These are phyloP conservation scores for Alternaria burnsii DNA, from an alignment of 2,329 filamentous ascomycete species.

Conservation along the genomic window DNA sequence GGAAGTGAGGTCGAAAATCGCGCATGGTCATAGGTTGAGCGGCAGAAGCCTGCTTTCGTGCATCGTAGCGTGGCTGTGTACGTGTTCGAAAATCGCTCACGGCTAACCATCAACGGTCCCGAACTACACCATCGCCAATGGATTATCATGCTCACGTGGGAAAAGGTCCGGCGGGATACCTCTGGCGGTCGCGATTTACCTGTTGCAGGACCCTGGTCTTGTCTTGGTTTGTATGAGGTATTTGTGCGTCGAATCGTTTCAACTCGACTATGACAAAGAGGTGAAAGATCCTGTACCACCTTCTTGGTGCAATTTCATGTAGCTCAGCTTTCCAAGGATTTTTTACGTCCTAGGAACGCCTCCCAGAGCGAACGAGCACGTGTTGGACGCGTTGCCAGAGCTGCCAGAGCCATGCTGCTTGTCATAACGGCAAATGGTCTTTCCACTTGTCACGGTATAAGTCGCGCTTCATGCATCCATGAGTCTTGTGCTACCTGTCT, in stretches of 20 bases:
- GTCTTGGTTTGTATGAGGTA: slow-evolving; percentile 27
- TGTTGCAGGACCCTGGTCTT: slow-evolving; percentile 17
- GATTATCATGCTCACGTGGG: slow-evolving; percentile 23
- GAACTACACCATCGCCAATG: slow-evolving; percentile 16
- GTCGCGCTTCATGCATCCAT: slow-evolving; percentile 10
- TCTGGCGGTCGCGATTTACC: slow-evolving; percentile 20
- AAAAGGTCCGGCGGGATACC: slow-evolving; percentile 12
- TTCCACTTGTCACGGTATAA: slow-evolving; percentile 17
- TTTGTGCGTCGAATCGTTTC: slow-evolving; percentile 36
- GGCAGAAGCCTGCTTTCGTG: slow-evolving; percentile 11
- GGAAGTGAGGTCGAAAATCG: slow-evolving; percentile 10
- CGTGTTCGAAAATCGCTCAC: slow-evolving; percentile 33
- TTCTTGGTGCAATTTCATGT: slow-evolving; percentile 8
- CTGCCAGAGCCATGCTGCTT: slow-evolving; percentile 13
- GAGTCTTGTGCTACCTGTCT: slow-evolving; percentile 10
- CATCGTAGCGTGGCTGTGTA: slow-evolving; percentile 29
- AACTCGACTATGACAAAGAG: slow-evolving; percentile 13
- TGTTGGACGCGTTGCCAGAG: slow-evolving; percentile 9
- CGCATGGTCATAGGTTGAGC: slow-evolving; percentile 9
- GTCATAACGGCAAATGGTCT: not conserved
- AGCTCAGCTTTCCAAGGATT: slow-evolving; percentile 4
- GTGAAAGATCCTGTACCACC: slow-evolving; percentile 14
- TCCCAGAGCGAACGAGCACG: slow-evolving; percentile 9
- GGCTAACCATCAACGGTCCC: slow-evolving; percentile 36
- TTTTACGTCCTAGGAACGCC: slow-evolving; percentile 15